Evolutionary conservation across 805 yeast species (phyloP), one percentile per base, ranked within the genome.

Genomic region (Kodamaea sagamina): DNA sequence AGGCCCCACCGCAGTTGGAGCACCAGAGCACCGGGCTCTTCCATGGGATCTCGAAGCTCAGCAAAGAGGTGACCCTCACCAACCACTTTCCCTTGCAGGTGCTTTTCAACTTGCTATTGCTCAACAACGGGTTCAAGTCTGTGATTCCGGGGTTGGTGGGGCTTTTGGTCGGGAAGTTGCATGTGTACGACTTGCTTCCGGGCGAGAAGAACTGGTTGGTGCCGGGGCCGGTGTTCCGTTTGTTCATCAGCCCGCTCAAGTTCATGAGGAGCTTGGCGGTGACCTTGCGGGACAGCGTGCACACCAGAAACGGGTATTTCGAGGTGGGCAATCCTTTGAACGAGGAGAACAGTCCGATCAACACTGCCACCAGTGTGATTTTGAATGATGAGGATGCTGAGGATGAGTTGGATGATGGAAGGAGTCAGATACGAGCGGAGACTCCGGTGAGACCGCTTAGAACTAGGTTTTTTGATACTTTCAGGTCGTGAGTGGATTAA

Each of bases 381-480:
- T 29, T 29, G 34, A 29, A 57, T 53, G 32, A 55, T 42, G 48
- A 39, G 41, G 44, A 60, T 44, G 52, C 49, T 37, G 65, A 57
- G 6, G 59, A 56, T 8, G 70, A 61, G 21, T 42, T 45, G 17
- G 58, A 55, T 16, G 53, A 51, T 5, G 54, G 52, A 17, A 44
- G 21, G 3, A 31, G 41, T 11, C 62, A 57, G 43, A 70, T 70
- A 13, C 56, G 77, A 37, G 76, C 77, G 6, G 85, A 78, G 44
- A 81, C 81, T 12, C 86, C 86, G 0, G 78, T 73, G 9, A 61
- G 87, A 40, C 78, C 86, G 0, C 61, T 82, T 26, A 81, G 84
- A 2, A 69, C 77, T 16, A 86, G 81, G 52, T 71, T 82, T 42
- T 59, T 82, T 17, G 83, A 81, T 57, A 77, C 83, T 0, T 81